Evolutionary conservation across 179 eudicot genomes (phyloP), one percentile per base, ranked within the genome.

Genomic region (Beta corolliflora): DNA sequence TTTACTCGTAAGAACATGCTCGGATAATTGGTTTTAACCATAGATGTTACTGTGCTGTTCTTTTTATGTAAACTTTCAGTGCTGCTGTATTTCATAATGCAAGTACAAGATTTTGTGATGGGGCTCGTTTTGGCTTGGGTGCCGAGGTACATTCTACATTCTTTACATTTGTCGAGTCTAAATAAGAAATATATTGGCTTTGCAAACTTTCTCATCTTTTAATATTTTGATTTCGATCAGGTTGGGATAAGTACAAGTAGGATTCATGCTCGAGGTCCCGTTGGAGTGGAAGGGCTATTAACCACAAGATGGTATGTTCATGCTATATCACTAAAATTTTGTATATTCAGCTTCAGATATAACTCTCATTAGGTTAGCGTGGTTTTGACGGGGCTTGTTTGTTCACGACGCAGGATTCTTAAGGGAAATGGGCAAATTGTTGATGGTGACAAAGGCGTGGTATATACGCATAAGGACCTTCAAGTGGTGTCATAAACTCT

Each of bases 181-280:
- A 5, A 73, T 44, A 44, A 63, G 4, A 52, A 63, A 3, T 16
- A 1, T 52, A 2, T 9, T 2, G 19, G 29, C 4, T 9, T 71
- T 75, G 16, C 45, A 67, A 56, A 6, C 29, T 7, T 9, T 52
- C 45, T 45, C 44, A 45, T 69, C 7, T 5, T 14, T 23, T 19
- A 36, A 44, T 60, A 9, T 69, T 71, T 53, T 85, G 31, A 46
- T 83, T 75, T 18, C 36, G 36, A 78, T 75, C 86, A 95, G 99
- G 99, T 96, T 76, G 99, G 99, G 63, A 92, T 96, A 78, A 96
- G 99, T 85, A 96, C 99, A 44, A 91, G 99, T 75, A 86, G 97
- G 81, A 94, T 96, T 84, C 99, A 96, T 85, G 98, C 99, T 71
- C 94, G 99, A 64, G 99, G 98, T 53, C 99, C 99, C 0, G 99